Evolutionary conservation across 208 protist genomes (phyloP), one percentile per base, ranked within the genome.

Genomic region (Acanthamoeba castellanii): DNA sequence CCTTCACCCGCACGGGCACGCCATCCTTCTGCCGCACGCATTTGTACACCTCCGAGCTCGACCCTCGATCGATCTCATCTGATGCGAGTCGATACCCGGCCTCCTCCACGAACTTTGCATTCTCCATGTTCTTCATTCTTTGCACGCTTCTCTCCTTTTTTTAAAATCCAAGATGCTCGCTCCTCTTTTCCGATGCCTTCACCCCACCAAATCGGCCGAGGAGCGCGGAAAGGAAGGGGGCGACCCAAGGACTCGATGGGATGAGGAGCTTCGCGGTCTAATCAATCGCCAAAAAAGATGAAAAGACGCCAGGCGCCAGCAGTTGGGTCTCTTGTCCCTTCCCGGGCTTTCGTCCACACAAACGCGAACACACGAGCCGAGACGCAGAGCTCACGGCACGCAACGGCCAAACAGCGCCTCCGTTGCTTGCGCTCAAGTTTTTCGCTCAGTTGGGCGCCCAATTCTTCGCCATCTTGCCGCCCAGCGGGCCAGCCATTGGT

Each of bases 121-220:
- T 84, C 14, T 84, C 76, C 76, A 84, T 84, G 1, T 84, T 84
- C 34, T 84, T 84, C 76, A 84, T 84, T 84, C 32, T 74, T 74
- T 74, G 16, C 13, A 8, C n/a, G 13, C 3, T 27, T 27, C 64
- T 30, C 64, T 32, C 64, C 64, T 18, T 5, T 47, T 47, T 47
- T 13, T 5, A 59, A 16, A 4, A 59, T 59, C 16, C 6, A 22
- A 22, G 55, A 22, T 22, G 14, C 14, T 61, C 55, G 55, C 55
- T 3, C 11, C 27, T 6, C 61, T 27, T 27, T 68, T 66, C 61
- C 25, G 57, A 27, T 64, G 57, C 0, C 57, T 64, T 16, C 47
- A 52, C 47, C 47, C 9, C 47, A 52, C 47, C 47, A 2, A 52
- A 52, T 52, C 47, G 47, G 45, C 13, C 4, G 45, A 47, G 45